A percentile compares a stretch with the other conserved stretches of the same genome.
Evolutionary conservation across 306 rosid species (phyloP).

Genomic region (Purshia tridentata): DNA sequence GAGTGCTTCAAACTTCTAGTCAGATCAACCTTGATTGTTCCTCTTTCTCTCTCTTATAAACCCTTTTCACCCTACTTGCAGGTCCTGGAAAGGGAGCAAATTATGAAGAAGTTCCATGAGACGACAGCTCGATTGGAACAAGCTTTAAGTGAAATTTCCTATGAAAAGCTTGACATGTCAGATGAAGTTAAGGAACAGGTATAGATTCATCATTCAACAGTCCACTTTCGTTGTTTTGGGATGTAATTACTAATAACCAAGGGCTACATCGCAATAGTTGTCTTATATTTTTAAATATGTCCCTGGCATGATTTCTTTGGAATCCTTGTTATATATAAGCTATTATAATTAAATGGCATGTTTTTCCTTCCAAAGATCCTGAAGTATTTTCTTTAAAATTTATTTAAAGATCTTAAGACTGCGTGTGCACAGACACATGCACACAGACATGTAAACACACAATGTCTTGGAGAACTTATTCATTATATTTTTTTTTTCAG

Average conservation of each 20-base stretch:
- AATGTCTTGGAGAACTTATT: not conserved
- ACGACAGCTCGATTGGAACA: constrained; percentile 72
- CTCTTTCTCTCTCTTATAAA: constrained; percentile 3
- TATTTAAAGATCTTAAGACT: not conserved
- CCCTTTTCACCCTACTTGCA: constrained; percentile 26
- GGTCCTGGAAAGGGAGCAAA: constrained; percentile 83
- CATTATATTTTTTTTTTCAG: not conserved
- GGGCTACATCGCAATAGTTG: not conserved
- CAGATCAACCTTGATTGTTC: not conserved
- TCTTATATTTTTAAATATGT: not conserved
- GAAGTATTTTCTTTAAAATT: not conserved
- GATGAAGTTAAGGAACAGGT: constrained; percentile 99
- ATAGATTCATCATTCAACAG: constrained; percentile 20
- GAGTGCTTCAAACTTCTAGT: not conserved
- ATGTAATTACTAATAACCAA: not conserved
- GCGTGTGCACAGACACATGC: not conserved
- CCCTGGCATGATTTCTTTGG: not conserved
- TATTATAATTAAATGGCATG: not conserved
- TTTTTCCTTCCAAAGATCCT: not conserved
- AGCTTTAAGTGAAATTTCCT: constrained; percentile 68
- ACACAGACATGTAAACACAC: not conserved
- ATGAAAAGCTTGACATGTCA: constrained; percentile 77
- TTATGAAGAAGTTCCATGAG: constrained; percentile 65
- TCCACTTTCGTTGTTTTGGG: constrained; percentile 12
- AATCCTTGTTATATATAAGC: not conserved